These are phyloP conservation scores for Thielaviopsis ethacetica DNA, from an alignment of 2,329 filamentous ascomycete genomes.

Conservation along the genomic window DNA sequence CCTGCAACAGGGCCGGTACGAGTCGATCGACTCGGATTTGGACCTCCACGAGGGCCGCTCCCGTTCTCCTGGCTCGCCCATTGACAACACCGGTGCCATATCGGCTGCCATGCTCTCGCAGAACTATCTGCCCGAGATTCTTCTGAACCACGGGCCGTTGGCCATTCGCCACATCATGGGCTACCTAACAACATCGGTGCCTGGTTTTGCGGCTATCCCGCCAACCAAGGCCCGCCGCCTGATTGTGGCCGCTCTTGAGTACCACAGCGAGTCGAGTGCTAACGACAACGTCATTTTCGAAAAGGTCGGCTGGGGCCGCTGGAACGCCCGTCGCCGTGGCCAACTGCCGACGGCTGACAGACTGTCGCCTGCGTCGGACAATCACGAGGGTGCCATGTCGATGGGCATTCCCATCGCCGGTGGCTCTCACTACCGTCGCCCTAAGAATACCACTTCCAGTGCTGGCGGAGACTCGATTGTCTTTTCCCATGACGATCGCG, in stretches of 20 bases:
- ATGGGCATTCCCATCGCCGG: slow-evolving; percentile 40
- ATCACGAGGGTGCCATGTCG: slow-evolving; percentile 21
- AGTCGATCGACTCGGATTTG: slow-evolving; percentile 68
- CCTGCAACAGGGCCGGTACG: slow-evolving; percentile 24
- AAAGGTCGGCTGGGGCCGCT: slow-evolving; percentile 94
- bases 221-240: slow-evolving; percentile 79
- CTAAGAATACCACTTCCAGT: slow-evolving; percentile 39
- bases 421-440: slow-evolving; percentile 21
- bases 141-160: slow-evolving; percentile 76
- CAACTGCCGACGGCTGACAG: slow-evolving; percentile 31
- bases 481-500: slow-evolving; percentile 56
- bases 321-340: slow-evolving; percentile 68
- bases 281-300: slow-evolving; percentile 69
- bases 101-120: slow-evolving; percentile 74
- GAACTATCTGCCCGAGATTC: slow-evolving; percentile 77
- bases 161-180: slow-evolving; percentile 93
- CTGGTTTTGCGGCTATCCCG: slow-evolving; percentile 78
- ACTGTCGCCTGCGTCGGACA: slow-evolving; percentile 21
- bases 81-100: slow-evolving; percentile 67
- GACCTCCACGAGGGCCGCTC: slow-evolving; percentile 53
- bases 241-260: slow-evolving; percentile 83
- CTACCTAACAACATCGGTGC: slow-evolving; percentile 81
- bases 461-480: slow-evolving; percentile 50
- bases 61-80: slow-evolving; percentile 25
- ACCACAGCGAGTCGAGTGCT: slow-evolving; percentile 38